phyloP scores from a whole-genome alignment of 1,284 basidiomycete species.

The Ganoderma resinaceum region DNA sequence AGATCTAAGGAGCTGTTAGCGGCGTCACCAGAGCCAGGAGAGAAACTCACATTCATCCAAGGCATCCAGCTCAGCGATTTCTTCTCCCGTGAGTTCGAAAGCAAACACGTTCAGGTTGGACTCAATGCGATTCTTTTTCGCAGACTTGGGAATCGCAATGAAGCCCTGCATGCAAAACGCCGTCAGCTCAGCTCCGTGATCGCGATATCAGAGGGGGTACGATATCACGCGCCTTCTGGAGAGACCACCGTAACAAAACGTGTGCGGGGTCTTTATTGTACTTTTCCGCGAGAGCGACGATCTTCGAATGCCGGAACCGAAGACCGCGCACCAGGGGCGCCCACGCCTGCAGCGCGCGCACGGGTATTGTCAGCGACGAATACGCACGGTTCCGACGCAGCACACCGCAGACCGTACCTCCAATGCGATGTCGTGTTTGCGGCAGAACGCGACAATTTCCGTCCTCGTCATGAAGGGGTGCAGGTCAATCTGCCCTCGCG shows the following conservation, averaged over 20 bases:
- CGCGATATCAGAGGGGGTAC: neutral
- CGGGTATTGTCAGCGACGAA: slow-evolving; percentile 30
- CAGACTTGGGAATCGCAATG: slow-evolving; percentile 68
- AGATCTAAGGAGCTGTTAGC: slow-evolving; percentile 42
- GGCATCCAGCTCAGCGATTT: slow-evolving; percentile 56
- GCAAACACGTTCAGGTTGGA: slow-evolving; percentile 67
- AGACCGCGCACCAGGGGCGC: slow-evolving; percentile 58
- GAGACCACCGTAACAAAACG: slow-evolving; percentile 74
- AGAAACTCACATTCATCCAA: slow-evolving; percentile 58
- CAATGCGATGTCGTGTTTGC: slow-evolving; percentile 63
- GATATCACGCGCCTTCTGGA: slow-evolving; percentile 69
- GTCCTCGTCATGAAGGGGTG: slow-evolving; percentile 79
- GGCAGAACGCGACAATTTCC: slow-evolving; percentile 70
- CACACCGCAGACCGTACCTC: slow-evolving; percentile 53
- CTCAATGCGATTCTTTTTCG: slow-evolving; percentile 58
- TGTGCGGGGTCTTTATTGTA: slow-evolving; percentile 71
- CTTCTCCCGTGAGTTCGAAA: slow-evolving; percentile 59
- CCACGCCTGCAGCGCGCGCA: slow-evolving; percentile 54
- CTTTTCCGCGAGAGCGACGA: slow-evolving; percentile 52
- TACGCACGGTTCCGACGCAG: neutral
- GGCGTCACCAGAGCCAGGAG: neutral
- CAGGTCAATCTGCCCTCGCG: slow-evolving; percentile 56
- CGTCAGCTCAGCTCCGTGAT: neutral
- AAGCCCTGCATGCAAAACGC: slow-evolving; percentile 47
- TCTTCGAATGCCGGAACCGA: slow-evolving; percentile 56